Conservation (phyloP, 768 basidiomycete genomes). For the Mycena galopus region DNA sequence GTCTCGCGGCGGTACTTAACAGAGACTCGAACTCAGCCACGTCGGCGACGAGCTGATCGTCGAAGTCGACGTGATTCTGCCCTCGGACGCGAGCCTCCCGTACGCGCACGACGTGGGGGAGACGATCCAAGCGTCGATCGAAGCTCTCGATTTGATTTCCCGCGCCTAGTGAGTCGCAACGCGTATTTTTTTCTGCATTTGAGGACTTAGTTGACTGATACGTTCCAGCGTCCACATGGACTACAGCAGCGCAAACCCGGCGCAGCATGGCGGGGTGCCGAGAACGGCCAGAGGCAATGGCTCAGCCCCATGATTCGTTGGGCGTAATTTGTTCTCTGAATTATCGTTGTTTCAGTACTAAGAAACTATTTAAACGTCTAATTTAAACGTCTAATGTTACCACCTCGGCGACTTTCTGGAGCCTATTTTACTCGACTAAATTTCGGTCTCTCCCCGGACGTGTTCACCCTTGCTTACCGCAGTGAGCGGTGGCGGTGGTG, state of each 20-base stretch:
- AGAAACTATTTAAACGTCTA: too few relatives aligned
- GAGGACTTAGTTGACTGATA: background rate
- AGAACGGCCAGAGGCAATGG: too few relatives aligned
- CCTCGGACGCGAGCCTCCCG: constrained; percentile 23
- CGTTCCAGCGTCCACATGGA: constrained; percentile 32
- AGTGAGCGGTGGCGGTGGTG: too few relatives aligned
- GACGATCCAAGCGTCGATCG: constrained; percentile 33
- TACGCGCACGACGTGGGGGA: constrained; percentile 35
- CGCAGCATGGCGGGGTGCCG: constrained; percentile 11
- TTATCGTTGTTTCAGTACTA: too few relatives aligned
- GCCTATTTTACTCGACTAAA: background rate
- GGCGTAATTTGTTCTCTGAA: too few relatives aligned
- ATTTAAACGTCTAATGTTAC: too few relatives aligned
- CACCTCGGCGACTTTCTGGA: background rate
- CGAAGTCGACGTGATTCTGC: constrained; percentile 33
- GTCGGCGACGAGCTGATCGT: constrained; percentile 38
- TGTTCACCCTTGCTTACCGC: background rate
- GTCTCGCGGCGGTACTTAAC: background rate
- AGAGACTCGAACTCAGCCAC: constrained; percentile 19
- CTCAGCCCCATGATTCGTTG: too few relatives aligned
- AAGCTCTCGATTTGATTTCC: constrained; percentile 35
- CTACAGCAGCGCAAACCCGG: constrained; percentile 31
- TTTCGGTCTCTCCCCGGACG: background rate
- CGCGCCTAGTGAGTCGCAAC: constrained; percentile 38
- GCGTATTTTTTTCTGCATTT: too few relatives aligned